Base-by-base conservation (phyloP, 257 asterid species). In the Apocynum venetum region DNA sequence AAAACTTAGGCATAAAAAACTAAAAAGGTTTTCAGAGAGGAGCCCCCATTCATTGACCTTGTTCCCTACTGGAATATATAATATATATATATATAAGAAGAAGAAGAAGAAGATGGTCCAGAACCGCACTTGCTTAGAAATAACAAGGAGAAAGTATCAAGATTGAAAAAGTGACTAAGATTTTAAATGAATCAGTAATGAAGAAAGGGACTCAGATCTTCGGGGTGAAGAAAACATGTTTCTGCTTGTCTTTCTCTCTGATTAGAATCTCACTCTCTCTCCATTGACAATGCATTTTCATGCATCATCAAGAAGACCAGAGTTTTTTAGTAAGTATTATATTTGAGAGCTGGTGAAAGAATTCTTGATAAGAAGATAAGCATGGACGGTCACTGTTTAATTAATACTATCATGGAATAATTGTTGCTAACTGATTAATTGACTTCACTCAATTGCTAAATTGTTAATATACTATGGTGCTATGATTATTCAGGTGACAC, bases 231-330 rank as follows among this genome's bases (percentile, higher is more conserved):
- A 80, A 86, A 83, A 76, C 88, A 84, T 83, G 84, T 78, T 88
- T 93, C 91, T 91, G 94, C 80, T 89, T 89, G 97, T 93, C 97
- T 86, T 81, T 87, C 90, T 91, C 90, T 82, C 77, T 76, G 72
- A 44, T 61, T 77, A 84, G 91, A 89, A 85, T 88, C 88, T 89
- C 31, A 25, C 84, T 77, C 74, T 85, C 88, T 86, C 84, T 82
- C 89, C 89, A 86, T 90, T 88, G 94, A 90, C 91, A 82, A 90
- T 83, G 76, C 86, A 81, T 73, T 83, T 73, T 78, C 82, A 72
- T 86, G 82, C 91, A 89, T 89, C 93, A 90, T 75, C 87, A 85
- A 81, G 80, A 85, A 78, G 92, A 89, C 94, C 86, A 80, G 59
- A 74, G 59, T 82, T 60, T 75, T 74, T 72, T 64, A 56, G 40